A percentile compares a stretch with the other conserved stretches of the same genome.
phyloP scores from a whole-genome alignment of 441 rosid species.

The Biscutella laevigata region DNA sequence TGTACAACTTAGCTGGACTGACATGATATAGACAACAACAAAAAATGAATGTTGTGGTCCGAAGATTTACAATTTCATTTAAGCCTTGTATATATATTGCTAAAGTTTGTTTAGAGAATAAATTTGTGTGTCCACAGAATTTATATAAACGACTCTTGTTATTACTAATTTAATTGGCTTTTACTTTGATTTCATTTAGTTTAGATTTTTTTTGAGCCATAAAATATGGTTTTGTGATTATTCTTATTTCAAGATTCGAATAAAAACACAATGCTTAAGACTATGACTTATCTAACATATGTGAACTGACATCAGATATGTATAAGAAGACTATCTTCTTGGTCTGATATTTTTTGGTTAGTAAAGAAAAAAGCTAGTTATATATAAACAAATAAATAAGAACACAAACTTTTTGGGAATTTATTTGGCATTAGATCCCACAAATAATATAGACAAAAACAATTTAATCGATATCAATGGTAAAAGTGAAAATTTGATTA shows the following conservation, averaged over 20 bases:
- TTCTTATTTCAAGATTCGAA: neutral
- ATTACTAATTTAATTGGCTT: neutral
- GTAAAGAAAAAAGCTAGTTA: too few relatives aligned
- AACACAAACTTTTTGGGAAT: too few relatives aligned
- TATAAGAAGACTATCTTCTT: too few relatives aligned
- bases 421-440: too few relatives aligned
- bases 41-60: slow-evolving; percentile 17
- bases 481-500: too few relatives aligned
- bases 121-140: slow-evolving; percentile 16
- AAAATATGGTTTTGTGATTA: neutral
- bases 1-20: slow-evolving; percentile 25
- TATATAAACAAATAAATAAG: too few relatives aligned
- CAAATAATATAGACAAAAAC: too few relatives aligned
- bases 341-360: too few relatives aligned
- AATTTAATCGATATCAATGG: too few relatives aligned
- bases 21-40: slow-evolving; percentile 12
- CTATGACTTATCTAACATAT: neutral
- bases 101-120: slow-evolving; percentile 9
- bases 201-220: neutral
- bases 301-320: too few relatives aligned
- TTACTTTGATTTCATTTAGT: neutral
- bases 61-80: neutral
- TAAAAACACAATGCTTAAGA: neutral
- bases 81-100: too few relatives aligned
- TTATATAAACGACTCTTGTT: slow-evolving; percentile 8